Evolutionary conservation across 1,284 basidiomycete species (phyloP), one percentile per base, ranked within the genome.

Genomic region (Boletellus deceptivus): DNA sequence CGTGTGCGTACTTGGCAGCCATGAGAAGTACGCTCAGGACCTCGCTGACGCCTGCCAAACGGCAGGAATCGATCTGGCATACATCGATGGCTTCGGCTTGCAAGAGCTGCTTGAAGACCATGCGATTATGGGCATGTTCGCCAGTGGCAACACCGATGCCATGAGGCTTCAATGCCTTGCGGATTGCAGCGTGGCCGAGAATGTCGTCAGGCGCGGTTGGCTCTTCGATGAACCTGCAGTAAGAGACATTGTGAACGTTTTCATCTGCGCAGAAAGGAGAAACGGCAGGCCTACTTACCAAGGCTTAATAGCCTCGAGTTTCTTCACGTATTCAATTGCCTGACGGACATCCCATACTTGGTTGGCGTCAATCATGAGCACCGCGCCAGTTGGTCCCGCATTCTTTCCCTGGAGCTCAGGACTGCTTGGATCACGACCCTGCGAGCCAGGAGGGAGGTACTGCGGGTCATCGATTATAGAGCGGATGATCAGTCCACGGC

Each of bases 321-420:
- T 78, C 64, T 84, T 84, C 59, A 96, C 91, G 70, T 95, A 97
- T 48, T 95, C 90, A 63, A 97, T 89, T 4, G 94, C 94, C 70
- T 95, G 82, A 38, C 85, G 78, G 17, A 98, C 95, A 62, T 97
- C 93, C 93, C 93, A 98, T 18, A 98, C 91, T 71, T 95, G 94
- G 73, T 98, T 98, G 44, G 94, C 90, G 69, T 98, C 94, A 57
- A 98, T 91, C 94, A 98, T 98, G 54, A 97, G 76, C 22, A 97
- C 94, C 44, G 87, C 84, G 13, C 95, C 94, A 0, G 93, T 93
- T 3, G 93, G 92, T 10, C 94, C 93, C 6, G 94, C 93, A 60
- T 98, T 97, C 80, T 98, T 98, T 13, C 87, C 90, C 48, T 73
- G 76, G 34, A 89, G 69, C 24, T 73, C 82, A 43, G 84, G 80